A percentile compares a stretch with the other conserved stretches of the same genome.
phyloP scores from a whole-genome alignment of 106 monocot species.

The Allium sativum region DNA sequence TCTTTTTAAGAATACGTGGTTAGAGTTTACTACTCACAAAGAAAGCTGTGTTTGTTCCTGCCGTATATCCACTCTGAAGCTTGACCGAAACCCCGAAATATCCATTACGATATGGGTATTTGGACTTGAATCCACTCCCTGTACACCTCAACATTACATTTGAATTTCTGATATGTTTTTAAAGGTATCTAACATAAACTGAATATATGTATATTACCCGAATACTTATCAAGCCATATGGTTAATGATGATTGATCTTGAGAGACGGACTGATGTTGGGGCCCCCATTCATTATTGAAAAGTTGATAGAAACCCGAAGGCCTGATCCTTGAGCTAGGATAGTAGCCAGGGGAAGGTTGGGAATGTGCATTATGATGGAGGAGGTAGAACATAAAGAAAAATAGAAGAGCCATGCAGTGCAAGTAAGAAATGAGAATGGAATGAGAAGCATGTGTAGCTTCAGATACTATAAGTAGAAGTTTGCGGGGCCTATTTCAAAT shows the following conservation, averaged over 20 bases:
- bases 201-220: constrained; percentile 17
- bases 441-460: neutral
- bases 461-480: neutral
- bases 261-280: constrained; percentile 31
- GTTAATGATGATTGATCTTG: constrained; percentile 31
- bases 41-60: constrained; percentile 57
- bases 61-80: constrained; percentile 68
- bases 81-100: constrained; percentile 59
- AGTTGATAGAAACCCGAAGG: constrained; percentile 19
- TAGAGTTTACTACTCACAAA: constrained; percentile 28
- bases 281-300: constrained; percentile 37
- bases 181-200: neutral
- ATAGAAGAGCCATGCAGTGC: neutral
- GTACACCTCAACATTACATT: neutral
- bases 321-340: constrained; percentile 33
- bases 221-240: constrained; percentile 47
- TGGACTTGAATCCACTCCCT: constrained; percentile 79
- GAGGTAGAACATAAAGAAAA: neutral
- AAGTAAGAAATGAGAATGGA: neutral
- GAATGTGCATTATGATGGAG: neutral
- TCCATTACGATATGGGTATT: constrained; percentile 31
- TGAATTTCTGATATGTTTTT: neutral
- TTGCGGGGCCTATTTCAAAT: too few species aligned
- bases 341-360: constrained; percentile 62
- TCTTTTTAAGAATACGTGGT: too few species aligned